These are phyloP conservation scores for Cercospora sp. DNA, from an alignment of 2,329 filamentous ascomycete species.

Conservation along the genomic window DNA sequence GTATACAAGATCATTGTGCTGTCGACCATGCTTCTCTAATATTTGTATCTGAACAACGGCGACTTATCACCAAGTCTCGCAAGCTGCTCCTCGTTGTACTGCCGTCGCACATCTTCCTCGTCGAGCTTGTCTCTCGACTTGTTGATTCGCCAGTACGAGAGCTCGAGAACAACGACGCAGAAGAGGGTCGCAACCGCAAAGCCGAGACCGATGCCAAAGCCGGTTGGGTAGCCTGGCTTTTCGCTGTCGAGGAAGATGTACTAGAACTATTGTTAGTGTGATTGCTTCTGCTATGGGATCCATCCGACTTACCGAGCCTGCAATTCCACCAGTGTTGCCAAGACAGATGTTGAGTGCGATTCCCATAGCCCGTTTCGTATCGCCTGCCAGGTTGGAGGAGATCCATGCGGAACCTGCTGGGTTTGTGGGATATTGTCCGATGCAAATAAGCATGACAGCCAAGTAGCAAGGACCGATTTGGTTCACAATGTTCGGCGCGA, in stretches of 20 bases:
- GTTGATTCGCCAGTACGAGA: constrained; percentile 39
- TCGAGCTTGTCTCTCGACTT: constrained; percentile 36
- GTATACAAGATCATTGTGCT: background rate
- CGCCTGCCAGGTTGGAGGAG: background rate
- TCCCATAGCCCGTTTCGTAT: background rate
- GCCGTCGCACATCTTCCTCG: constrained; percentile 29
- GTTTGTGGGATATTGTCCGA: background rate
- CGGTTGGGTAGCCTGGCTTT: background rate
- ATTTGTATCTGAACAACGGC: constrained; percentile 40
- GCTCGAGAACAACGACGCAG: constrained; percentile 32
- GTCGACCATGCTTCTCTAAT: background rate
- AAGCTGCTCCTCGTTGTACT: constrained; percentile 37
- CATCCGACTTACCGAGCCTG: background rate
- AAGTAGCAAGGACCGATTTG: background rate
- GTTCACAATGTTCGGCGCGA: background rate
- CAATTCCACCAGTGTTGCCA: background rate
- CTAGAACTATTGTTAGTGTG: background rate
- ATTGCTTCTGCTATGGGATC: too few relatives aligned
- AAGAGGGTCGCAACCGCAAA: background rate
- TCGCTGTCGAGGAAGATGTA: background rate
- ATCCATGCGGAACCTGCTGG: background rate
- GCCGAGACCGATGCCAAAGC: background rate
- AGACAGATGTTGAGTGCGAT: background rate
- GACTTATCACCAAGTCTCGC: constrained; percentile 42
- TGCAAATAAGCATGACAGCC: background rate